Evolutionary conservation across 805 yeast species (phyloP).

Genomic region (Brettanomyces nanus): DNA sequence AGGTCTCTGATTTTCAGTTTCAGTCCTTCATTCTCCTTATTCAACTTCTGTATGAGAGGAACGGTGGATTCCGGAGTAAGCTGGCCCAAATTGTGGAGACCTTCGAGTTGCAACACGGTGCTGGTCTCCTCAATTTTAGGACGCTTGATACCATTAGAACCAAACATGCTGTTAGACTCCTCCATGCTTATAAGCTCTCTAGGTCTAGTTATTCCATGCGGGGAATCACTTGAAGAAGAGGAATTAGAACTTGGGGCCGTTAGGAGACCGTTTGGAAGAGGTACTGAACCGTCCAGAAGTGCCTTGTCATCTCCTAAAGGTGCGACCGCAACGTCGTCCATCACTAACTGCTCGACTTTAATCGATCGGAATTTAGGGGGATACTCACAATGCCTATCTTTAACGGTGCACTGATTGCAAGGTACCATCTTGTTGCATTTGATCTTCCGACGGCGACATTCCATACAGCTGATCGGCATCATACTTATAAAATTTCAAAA

Average conservation of each 20-base stretch:
- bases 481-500: conserved; percentile 9
- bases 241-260: background rate
- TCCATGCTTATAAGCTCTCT: background rate
- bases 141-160: background rate
- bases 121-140: background rate
- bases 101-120: background rate
- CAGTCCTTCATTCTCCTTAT: conserved; percentile 23
- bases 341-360: conserved; percentile 21
- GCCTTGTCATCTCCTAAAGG: background rate
- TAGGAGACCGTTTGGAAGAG: background rate
- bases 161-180: background rate
- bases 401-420: conserved; percentile 36
- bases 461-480: conserved; percentile 27
- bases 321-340: conserved; percentile 6
- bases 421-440: conserved; percentile 32
- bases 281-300: background rate
- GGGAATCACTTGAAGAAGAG: background rate
- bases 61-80: background rate
- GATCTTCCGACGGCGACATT: conserved; percentile 28
- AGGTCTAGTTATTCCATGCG: background rate
- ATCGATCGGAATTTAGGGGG: conserved; percentile 41
- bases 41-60: conserved; percentile 3
- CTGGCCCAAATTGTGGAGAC: no score
- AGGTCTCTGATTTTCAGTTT: conserved; percentile 21
- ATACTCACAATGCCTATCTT: conserved; percentile 33